Conservation (phyloP, 225 moss, liverwort and hornwort species). For the Polytrichum commune region DNA sequence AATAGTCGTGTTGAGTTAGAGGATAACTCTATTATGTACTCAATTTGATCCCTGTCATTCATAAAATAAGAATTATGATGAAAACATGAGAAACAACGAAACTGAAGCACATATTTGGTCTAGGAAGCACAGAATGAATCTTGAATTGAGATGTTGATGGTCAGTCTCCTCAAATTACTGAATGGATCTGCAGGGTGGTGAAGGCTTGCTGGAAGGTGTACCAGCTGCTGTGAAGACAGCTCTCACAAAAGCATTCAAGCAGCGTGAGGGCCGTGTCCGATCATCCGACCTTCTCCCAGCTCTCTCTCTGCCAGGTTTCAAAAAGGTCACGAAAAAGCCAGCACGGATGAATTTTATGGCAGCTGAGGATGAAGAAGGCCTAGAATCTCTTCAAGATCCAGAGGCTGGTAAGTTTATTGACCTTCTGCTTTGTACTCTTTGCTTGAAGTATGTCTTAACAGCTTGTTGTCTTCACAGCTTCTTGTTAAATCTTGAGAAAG, state of each 20-base stretch:
- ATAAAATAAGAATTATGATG: too few species aligned
- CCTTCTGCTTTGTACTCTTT: background rate
- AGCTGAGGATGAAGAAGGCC: slow-evolving; percentile 37
- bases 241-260: slow-evolving; percentile 84
- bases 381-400: slow-evolving; percentile 34
- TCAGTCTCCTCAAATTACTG: background rate
- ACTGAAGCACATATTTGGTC: too few species aligned
- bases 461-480: too few species aligned
- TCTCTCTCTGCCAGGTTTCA: slow-evolving; percentile 65
- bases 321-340: slow-evolving; percentile 63
- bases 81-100: too few species aligned
- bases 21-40: background rate
- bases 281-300: slow-evolving; percentile 76
- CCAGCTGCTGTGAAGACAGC: slow-evolving; percentile 85
- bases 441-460: background rate
- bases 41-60: background rate
- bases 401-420: slow-evolving; percentile 32
- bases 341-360: slow-evolving; percentile 71
- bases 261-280: slow-evolving; percentile 66
- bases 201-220: slow-evolving; percentile 79
- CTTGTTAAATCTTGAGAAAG: too few species aligned
- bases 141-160: background rate
- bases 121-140: too few species aligned
- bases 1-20: too few species aligned
- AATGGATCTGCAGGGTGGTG: slow-evolving; percentile 55